Base-by-base conservation (phyloP, 306 rosid genomes). In the Canavalia gladiata region DNA sequence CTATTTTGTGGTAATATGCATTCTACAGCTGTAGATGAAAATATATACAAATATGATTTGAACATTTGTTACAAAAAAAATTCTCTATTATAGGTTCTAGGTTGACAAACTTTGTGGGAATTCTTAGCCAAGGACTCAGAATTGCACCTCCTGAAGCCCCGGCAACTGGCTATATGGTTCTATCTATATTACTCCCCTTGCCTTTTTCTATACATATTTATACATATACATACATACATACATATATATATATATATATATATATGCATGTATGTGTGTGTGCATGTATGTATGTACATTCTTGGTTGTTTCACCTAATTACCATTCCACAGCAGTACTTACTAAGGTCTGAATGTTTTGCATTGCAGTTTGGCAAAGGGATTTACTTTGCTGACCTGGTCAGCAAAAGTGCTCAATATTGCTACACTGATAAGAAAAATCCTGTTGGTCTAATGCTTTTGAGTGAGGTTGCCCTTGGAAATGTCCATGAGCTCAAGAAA, bases 131-230 rank as follows among this genome's bases (percentile, higher is more conserved):
- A 88, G 99, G 99, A 79, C 90, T 95, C 58, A 89, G 99, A 90
- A 95, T 93, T 68, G 99, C 99, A 65, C 99, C 98, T 72, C 99
- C 99, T 33, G 98, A 95, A 90, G 98, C 99, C 51, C 99, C 99
- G 29, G 93, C 97, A 6, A 95, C 99, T 74, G 99, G 99, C 78
- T 95, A 95, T 54, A 95, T 95, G 99, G 99, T 95, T 77, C 75
- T 79, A 10, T 75, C 11, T 10, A 62, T 10, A 62, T 71, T 28
- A 51, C 51, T 76, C 66, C 82, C 49, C 52, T 41, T 47, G 67
- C 46, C 69, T 76, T 35, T 42, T 30, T 58, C 58, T 42, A 47
- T 62, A 35, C 66, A 33, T 64, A 18, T 18, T 0, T 18, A 18
- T 18, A 18, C 25, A 18, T 18, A 18, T 18, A 18, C 25, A 18